Evolutionary conservation across 495 filamentous ascomycete genomes (phyloP), one percentile per base, ranked within the genome.

Genomic region (Penicillium roqueforti): DNA sequence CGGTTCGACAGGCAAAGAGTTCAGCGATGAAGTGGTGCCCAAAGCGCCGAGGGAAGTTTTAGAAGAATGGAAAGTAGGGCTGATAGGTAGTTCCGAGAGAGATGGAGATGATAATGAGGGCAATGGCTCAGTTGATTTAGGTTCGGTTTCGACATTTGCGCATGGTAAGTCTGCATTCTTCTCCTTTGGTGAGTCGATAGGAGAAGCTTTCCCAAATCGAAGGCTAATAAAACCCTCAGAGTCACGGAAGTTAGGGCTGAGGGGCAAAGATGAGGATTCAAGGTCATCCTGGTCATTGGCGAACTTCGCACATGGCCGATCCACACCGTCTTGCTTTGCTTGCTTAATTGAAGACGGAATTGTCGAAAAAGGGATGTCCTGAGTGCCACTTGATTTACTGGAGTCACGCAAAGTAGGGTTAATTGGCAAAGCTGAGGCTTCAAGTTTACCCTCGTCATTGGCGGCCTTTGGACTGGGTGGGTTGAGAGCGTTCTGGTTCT

Each of bases 361-460:
- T n/a, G n/a, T n/a, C n/a, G n/a, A n/a, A n/a, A n/a, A n/a, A n/a
- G n/a, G n/a, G n/a, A n/a, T n/a, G n/a, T n/a, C n/a, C n/a, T n/a
- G n/a, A n/a, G n/a, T n/a, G n/a, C n/a, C n/a, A n/a, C n/a, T n/a
- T n/a, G n/a, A n/a, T n/a, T n/a, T n/a, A n/a, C n/a, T n/a, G 14
- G 31, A 20, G 1, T 26, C 18, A 9, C 19, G 18, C 8, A 57
- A 19, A 5, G 48, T 42, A 32, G 49, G 49, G 19, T 53, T 57
- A 37, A 53, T 57, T 14, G 55, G 26, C 8, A 53, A 25, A n/a
- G 47, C 44, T 0, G 64, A 67, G 28, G 51, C 43, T 20, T 52
- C 43, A 19, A 67, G 61, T 14, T 38, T 13, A 11, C 34, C 32
- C 9, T 28, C 32, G 0, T 50, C 34, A 26, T 40, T 19, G 36